A percentile compares a stretch with the other conserved stretches of the same genome.
Evolutionary conservation across 805 yeast species (phyloP).

Genomic region (Kuraishia molischiana): DNA sequence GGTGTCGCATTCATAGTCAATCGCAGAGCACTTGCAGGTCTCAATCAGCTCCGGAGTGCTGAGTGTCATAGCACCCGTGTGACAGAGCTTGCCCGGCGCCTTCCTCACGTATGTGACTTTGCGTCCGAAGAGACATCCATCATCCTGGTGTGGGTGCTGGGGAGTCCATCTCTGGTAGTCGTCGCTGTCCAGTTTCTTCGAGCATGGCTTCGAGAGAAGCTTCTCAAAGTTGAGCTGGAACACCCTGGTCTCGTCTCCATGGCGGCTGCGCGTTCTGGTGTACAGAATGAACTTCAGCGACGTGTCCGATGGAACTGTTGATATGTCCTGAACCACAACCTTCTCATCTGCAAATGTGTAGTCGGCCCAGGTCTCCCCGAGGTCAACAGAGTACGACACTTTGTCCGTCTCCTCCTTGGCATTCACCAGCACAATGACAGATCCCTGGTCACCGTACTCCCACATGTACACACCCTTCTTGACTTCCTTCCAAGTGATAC

Average conservation of each 20-base stretch:
- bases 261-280: constrained; percentile 34
- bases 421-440: constrained; percentile 64
- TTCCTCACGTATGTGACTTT: constrained; percentile 50
- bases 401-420: constrained; percentile 48
- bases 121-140: constrained; percentile 61
- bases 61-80: constrained; percentile 43
- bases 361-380: constrained; percentile 67
- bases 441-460: constrained; percentile 94
- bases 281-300: constrained; percentile 67
- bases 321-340: constrained; percentile 58
- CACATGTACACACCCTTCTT: constrained; percentile 68
- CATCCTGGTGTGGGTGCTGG: constrained; percentile 38
- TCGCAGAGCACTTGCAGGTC: constrained; percentile 76
- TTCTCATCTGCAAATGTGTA: constrained; percentile 50
- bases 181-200: constrained; percentile 30
- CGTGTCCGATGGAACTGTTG: constrained; percentile 83
- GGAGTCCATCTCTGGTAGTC: constrained; percentile 62
- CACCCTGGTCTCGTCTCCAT: constrained; percentile 39
- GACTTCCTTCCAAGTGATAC: constrained; percentile 74
- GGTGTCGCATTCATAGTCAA: constrained; percentile 87
- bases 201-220: constrained; percentile 38
- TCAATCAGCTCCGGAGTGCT: constrained; percentile 50
- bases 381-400: constrained; percentile 60
- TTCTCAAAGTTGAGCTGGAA: constrained; percentile 50
- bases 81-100: constrained; percentile 56